phyloP scores from a whole-genome alignment of 1,139 yeast genomes.

The Fermentozyma sake region DNA sequence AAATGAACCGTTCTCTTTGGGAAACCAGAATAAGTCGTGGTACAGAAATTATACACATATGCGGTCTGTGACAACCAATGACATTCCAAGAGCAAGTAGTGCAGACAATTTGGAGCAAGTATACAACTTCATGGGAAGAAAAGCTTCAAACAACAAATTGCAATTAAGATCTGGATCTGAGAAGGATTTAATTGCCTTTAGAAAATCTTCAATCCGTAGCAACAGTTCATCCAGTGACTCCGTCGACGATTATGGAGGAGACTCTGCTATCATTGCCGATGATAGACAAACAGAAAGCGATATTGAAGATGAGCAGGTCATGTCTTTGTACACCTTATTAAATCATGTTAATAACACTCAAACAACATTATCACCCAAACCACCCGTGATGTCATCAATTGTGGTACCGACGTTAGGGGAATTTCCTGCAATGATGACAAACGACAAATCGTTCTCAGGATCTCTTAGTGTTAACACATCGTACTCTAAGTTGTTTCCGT shows the following conservation, averaged over 20 bases:
- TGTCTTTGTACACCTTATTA: conserved; percentile 45
- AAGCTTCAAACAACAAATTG: conserved; percentile 13
- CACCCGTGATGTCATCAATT: conserved; percentile 14
- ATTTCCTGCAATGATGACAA: conserved; percentile 32
- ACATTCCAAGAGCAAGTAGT: conserved; percentile 14
- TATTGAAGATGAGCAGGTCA: conserved; percentile 49
- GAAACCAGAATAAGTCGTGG: conserved; percentile 19
- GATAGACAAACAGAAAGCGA: conserved; percentile 35
- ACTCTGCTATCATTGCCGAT: too few relatives aligned
- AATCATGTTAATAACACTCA: conserved; percentile 20
- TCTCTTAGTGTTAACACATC: too few relatives aligned
- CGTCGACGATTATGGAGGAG: conserved; percentile 17
- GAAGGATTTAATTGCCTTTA: conserved; percentile 7
- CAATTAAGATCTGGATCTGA: conserved; percentile 15
- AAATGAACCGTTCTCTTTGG: conserved; percentile 2
- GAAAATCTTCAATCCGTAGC: background rate
- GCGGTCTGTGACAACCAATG: conserved; percentile 14
- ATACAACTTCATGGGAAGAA: conserved; percentile 17
- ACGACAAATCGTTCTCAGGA: conserved; percentile 3
- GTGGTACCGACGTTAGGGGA: conserved; percentile 44
- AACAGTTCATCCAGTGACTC: conserved; percentile 3
- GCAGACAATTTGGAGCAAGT: conserved; percentile 18
- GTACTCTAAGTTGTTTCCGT: conserved; percentile 9
- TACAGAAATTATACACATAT: conserved; percentile 23
- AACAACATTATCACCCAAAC: conserved; percentile 23